These are phyloP conservation scores for Globomyces pollinis-pini DNA, from an alignment of 192 early-diverging fungal genomes.

Conservation along the genomic window DNA sequence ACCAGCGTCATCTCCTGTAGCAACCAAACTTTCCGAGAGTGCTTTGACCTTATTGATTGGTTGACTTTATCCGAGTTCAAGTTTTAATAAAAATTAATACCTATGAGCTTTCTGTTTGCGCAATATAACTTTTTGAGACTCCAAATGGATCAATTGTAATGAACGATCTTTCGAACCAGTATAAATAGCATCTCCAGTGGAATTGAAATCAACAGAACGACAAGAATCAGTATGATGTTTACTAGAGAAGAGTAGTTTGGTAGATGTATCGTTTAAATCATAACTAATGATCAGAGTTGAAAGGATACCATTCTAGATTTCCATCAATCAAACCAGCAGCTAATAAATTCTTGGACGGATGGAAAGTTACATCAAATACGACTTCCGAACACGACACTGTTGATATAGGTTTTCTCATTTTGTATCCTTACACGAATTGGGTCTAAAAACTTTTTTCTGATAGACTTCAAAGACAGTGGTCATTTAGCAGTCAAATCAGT, in stretches of 20 bases:
- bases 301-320: neutral
- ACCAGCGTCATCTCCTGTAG: conserved; percentile 90
- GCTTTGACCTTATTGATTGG: conserved; percentile 70
- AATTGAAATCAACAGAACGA: conserved; percentile 72
- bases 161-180: conserved; percentile 81
- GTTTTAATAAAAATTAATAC: conserved; percentile 45
- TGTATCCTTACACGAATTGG: no score
- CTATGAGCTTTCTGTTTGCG: conserved; percentile 76
- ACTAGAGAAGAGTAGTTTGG: conserved; percentile 39
- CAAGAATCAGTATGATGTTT: conserved; percentile 78
- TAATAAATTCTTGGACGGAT: neutral
- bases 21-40: conserved; percentile 69
- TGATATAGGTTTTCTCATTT: conserved; percentile 1
- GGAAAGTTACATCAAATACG: neutral
- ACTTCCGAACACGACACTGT: neutral
- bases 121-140: conserved; percentile 62
- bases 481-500: no score
- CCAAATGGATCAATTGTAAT: conserved; percentile 68
- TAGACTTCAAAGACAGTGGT: no score
- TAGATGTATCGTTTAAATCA: conserved; percentile 1
- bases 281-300: neutral
- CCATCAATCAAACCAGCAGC: conserved; percentile 2
- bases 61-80: no score
- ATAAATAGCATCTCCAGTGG: conserved; percentile 69
- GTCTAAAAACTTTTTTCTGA: no score